phyloP scores from a whole-genome alignment of 2,329 filamentous ascomycete species.

The Emericellopsis cladophorae region DNA sequence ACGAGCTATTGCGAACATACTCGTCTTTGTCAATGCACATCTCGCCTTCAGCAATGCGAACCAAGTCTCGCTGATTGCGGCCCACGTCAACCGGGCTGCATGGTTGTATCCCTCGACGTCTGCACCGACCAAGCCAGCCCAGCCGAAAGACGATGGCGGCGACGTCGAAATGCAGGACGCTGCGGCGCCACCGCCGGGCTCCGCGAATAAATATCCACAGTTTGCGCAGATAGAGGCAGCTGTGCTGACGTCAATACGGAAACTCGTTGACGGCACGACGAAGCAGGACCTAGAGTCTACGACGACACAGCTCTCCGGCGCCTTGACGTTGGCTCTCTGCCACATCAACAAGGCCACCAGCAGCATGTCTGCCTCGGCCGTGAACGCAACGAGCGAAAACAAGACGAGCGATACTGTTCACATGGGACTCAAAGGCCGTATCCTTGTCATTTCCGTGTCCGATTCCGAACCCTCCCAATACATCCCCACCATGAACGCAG shows the following conservation, averaged over 20 bases:
- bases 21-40: constrained; percentile 95
- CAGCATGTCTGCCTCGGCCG: constrained; percentile 45
- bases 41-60: constrained; percentile 89
- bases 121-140: constrained; percentile 8
- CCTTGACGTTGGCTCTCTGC: constrained; percentile 75
- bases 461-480: constrained; percentile 80
- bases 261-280: constrained; percentile 60
- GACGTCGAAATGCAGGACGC: constrained; percentile 47
- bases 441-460: constrained; percentile 82
- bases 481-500: constrained; percentile 96
- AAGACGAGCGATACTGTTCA: constrained; percentile 17
- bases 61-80: constrained; percentile 82
- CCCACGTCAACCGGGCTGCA: constrained; percentile 71
- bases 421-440: constrained; percentile 39
- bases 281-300: constrained; percentile 53
- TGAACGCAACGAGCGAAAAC: constrained; percentile 21
- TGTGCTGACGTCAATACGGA: constrained; percentile 59
- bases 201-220: constrained; percentile 84
- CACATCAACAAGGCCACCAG: constrained; percentile 79
- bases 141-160: constrained; percentile 16
- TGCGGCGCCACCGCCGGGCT: constrained; percentile 19
- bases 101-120: constrained; percentile 68
- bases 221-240: constrained; percentile 79
- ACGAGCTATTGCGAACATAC: constrained; percentile 72
- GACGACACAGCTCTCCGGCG: constrained; percentile 82